phyloP scores from a whole-genome alignment of 2,329 filamentous ascomycete genomes.

The Knufia petricola region DNA sequence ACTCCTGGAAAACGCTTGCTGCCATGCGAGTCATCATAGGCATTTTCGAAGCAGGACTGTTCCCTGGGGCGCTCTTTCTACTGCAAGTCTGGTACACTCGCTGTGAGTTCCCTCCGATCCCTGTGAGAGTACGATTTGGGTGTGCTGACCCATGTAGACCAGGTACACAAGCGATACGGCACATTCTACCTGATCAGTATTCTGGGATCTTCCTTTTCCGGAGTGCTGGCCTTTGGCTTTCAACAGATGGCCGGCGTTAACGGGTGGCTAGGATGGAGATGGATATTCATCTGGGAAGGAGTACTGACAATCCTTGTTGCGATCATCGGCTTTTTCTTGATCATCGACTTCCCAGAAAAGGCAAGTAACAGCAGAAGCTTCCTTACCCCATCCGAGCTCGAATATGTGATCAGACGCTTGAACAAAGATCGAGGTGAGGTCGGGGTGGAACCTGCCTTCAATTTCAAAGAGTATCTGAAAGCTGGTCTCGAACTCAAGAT shows the following conservation, averaged over 20 bases:
- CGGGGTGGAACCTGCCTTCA: slow-evolving; percentile 38
- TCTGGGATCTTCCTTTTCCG: slow-evolving; percentile 10
- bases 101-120: too few species aligned
- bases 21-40: slow-evolving; percentile 42
- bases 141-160: too few species aligned
- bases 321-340: slow-evolving; percentile 20
- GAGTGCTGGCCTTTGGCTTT: slow-evolving; percentile 14
- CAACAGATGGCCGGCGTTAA: slow-evolving; percentile 12
- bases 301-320: slow-evolving; percentile 22
- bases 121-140: too few species aligned
- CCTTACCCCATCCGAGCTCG: background rate
- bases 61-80: slow-evolving; percentile 16
- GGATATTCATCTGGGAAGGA: slow-evolving; percentile 22
- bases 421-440: slow-evolving; percentile 49
- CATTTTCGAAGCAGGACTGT: slow-evolving; percentile 44
- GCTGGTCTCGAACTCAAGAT: slow-evolving; percentile 42
- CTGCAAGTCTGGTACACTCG: slow-evolving; percentile 14
- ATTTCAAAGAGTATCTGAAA: slow-evolving; percentile 35
- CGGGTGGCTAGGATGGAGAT: slow-evolving; percentile 19
- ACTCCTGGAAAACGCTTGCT: slow-evolving; percentile 20
- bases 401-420: slow-evolving; percentile 33
- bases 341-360: slow-evolving; percentile 27
- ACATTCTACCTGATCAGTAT: slow-evolving; percentile 12
- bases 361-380: slow-evolving; percentile 2
- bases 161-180: slow-evolving; percentile 12